Conservation (phyloP, 1,284 basidiomycete species). For the Puccinia novopanici region DNA sequence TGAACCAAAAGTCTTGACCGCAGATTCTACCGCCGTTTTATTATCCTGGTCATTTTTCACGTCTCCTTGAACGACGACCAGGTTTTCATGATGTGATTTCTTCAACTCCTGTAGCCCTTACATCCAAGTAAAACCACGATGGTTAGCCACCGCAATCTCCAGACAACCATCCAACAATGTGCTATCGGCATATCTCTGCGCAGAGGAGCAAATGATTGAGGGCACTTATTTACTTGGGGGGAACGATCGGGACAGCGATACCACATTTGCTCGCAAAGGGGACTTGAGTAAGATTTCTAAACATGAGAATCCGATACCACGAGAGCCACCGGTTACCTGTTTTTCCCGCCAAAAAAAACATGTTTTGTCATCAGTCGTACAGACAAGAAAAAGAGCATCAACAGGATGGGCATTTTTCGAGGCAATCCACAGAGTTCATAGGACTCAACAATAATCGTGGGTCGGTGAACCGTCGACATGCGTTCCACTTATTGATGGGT, state of each 20-base stretch:
- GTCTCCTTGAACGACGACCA: constrained; percentile 37
- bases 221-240: constrained; percentile 2
- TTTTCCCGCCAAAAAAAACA: background rate
- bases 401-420: no score
- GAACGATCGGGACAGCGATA: constrained; percentile 42
- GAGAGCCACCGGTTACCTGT: constrained; percentile 46
- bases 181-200: background rate
- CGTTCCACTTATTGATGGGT: background rate
- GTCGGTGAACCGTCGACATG: background rate
- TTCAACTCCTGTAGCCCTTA: constrained; percentile 24
- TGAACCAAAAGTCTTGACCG: constrained; percentile 34
- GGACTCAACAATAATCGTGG: constrained; percentile 18
- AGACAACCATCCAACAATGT: background rate
- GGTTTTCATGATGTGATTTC: constrained; percentile 21
- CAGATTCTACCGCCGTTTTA: constrained; percentile 36
- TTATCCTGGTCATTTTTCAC: constrained; percentile 39
- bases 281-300: constrained; percentile 25
- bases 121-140: background rate
- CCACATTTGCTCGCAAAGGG: constrained; percentile 5
- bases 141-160: background rate
- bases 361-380: no score
- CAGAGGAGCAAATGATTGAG: background rate
- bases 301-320: constrained; percentile 41
- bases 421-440: background rate
- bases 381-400: background rate